These are phyloP conservation scores for Phytopythium helicoides DNA, from an alignment of 352 stramenopile genomes.

Conservation along the genomic window DNA sequence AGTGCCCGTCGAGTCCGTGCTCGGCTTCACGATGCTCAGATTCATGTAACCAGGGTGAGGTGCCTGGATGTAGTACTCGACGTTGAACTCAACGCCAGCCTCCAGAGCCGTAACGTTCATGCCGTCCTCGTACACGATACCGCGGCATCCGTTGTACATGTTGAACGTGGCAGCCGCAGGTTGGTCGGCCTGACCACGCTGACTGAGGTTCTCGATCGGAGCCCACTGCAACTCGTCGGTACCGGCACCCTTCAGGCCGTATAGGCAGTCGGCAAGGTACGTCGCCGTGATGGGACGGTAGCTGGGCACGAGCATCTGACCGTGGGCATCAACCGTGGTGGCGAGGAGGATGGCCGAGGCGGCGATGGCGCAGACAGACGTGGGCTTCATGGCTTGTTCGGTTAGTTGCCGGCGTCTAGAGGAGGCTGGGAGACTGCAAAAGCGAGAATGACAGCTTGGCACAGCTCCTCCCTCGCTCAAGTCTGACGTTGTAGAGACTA, in stretches of 20 bases:
- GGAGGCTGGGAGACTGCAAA: too few relatives aligned
- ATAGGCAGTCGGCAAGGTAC: constrained; percentile 38
- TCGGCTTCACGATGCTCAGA: constrained; percentile 54
- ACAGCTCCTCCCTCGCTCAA: too few relatives aligned
- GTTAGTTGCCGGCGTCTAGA: too few relatives aligned
- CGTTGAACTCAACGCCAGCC: constrained; percentile 35
- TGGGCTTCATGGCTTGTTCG: constrained; percentile 29
- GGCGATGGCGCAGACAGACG: constrained; percentile 22
- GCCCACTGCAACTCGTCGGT: constrained; percentile 48
- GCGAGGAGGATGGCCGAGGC: constrained; percentile 16
- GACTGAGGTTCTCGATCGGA: constrained; percentile 47
- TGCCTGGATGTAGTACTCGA: constrained; percentile 55
- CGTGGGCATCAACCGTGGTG: constrained; percentile 24
- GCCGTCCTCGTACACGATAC: constrained; percentile 44
- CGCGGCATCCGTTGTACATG: constrained; percentile 59
- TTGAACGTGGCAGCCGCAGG: constrained; percentile 43
- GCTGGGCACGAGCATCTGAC: constrained; percentile 32
- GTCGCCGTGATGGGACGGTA: constrained; percentile 33
- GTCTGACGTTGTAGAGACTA: too few relatives aligned
- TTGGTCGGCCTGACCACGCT: constrained; percentile 43
- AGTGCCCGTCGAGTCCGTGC: constrained; percentile 25
- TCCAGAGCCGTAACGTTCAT: constrained; percentile 45
- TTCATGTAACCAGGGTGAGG: constrained; percentile 51
- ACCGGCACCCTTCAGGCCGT: constrained; percentile 37
- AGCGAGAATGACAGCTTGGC: too few relatives aligned